Conservation (phyloP, 2,329 filamentous ascomycete species). For the Conoideocrella luteorostrata region DNA sequence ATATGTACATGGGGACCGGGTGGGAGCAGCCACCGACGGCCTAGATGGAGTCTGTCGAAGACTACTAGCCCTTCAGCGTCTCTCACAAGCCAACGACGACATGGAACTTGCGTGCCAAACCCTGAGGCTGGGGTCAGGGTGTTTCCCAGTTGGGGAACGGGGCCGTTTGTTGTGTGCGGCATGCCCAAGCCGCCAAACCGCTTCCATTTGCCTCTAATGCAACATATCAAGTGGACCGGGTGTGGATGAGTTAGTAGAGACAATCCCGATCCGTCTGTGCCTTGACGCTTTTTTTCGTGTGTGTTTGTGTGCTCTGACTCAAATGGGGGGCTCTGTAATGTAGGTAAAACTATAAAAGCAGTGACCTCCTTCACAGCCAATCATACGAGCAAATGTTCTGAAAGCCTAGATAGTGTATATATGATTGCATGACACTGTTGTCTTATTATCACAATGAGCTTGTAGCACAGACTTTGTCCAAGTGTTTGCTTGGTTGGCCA, state of each 20-base stretch:
- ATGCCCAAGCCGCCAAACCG: background rate
- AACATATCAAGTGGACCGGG: conserved; percentile 1
- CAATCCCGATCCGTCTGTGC: conserved; percentile 1
- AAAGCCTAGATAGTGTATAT: too few relatives aligned
- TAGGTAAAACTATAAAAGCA: too few relatives aligned
- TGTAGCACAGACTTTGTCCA: too few relatives aligned
- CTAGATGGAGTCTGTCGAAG: background rate
- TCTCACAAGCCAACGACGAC: background rate
- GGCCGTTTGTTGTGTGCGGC: background rate
- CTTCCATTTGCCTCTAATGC: too few relatives aligned
- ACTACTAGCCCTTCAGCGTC: background rate
- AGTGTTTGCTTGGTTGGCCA: too few relatives aligned
- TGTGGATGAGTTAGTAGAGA: too few relatives aligned
- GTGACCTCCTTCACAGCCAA: too few relatives aligned
- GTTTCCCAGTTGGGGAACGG: background rate
- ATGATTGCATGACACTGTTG: too few relatives aligned
- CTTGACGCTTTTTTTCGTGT: background rate
- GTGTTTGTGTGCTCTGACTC: too few relatives aligned
- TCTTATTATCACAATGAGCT: too few relatives aligned
- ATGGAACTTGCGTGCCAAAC: background rate
- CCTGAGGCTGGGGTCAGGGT: background rate
- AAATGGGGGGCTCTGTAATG: too few relatives aligned
- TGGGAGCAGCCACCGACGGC: background rate
- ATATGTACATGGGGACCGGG: background rate
- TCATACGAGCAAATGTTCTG: too few relatives aligned